Evolutionary conservation across 1,139 yeast species (phyloP).

Genomic region (Hansenula lynferdii): DNA sequence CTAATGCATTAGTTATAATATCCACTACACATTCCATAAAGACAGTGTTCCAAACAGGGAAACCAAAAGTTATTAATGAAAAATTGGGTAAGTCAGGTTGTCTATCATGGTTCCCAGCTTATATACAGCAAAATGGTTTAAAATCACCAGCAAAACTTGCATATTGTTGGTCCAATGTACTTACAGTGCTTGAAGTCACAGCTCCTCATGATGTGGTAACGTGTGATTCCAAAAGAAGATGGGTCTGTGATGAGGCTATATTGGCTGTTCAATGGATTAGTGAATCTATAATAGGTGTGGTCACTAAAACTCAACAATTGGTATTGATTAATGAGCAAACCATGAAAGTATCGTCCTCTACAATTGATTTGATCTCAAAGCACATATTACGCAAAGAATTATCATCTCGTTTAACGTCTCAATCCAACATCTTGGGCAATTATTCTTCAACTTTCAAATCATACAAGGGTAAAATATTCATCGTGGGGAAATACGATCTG

Average conservation of each 20-base stretch:
- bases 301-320: constrained; percentile 43
- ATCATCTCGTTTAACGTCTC: constrained; percentile 6
- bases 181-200: constrained; percentile 51
- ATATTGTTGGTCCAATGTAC: constrained; percentile 58
- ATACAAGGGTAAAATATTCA: constrained; percentile 41
- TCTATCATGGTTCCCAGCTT: constrained; percentile 57
- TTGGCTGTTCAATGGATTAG: constrained; percentile 59
- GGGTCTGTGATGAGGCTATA: constrained; percentile 42
- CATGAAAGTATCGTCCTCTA: constrained; percentile 32
- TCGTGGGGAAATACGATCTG: constrained; percentile 45
- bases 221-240: constrained; percentile 41
- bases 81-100: constrained; percentile 39
- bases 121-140: constrained; percentile 20
- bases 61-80: constrained; percentile 34
- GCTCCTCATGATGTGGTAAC: constrained; percentile 29
- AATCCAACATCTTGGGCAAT: constrained; percentile 23
- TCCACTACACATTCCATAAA: constrained; percentile 50
- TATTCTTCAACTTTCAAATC: constrained; percentile 28
- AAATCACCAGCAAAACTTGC: constrained; percentile 48
- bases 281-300: constrained; percentile 39
- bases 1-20: constrained; percentile 43
- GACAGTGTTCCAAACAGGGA: constrained; percentile 50
- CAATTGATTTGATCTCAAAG: constrained; percentile 38
- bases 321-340: constrained; percentile 35
- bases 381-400: constrained; percentile 36